A percentile compares a stretch with the other conserved stretches of the same genome.
phyloP scores from a whole-genome alignment of 1,284 basidiomycete species.

The Inonotus obliquus region DNA sequence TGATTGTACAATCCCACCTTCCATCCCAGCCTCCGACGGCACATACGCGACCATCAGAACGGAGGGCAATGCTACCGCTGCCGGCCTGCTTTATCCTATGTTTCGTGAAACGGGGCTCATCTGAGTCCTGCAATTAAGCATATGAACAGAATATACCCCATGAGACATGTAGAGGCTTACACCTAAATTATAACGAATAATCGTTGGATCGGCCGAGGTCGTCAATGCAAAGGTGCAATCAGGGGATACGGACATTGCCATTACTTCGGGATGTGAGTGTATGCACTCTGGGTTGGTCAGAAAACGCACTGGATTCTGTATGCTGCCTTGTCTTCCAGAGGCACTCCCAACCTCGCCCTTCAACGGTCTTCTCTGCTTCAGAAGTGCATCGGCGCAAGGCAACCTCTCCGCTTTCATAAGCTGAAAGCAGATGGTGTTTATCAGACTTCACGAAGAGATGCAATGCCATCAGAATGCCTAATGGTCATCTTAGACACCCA shows the following conservation, averaged over 20 bases:
- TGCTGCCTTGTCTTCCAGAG: constrained; percentile 71
- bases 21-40: constrained; percentile 90
- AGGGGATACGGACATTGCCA: constrained; percentile 76
- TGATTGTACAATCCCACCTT: constrained; percentile 44
- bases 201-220: constrained; percentile 79
- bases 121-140: neutral
- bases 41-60: constrained; percentile 70
- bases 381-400: constrained; percentile 52
- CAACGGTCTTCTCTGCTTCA: constrained; percentile 47
- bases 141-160: no score
- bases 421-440: constrained; percentile 57
- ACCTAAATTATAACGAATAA: constrained; percentile 62
- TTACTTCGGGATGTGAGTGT: constrained; percentile 48
- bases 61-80: constrained; percentile 68
- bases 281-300: neutral
- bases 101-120: constrained; percentile 5
- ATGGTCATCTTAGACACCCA: neutral
- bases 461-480: constrained; percentile 84
- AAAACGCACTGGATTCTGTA: constrained; percentile 66
- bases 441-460: constrained; percentile 49
- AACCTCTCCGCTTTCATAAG: constrained; percentile 81
- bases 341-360: constrained; percentile 69
- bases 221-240: constrained; percentile 61
- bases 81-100: constrained; percentile 76
- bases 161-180: constrained; percentile 33